Evolutionary conservation across 306 rosid species (phyloP).

Genomic region (Prunus padus): DNA sequence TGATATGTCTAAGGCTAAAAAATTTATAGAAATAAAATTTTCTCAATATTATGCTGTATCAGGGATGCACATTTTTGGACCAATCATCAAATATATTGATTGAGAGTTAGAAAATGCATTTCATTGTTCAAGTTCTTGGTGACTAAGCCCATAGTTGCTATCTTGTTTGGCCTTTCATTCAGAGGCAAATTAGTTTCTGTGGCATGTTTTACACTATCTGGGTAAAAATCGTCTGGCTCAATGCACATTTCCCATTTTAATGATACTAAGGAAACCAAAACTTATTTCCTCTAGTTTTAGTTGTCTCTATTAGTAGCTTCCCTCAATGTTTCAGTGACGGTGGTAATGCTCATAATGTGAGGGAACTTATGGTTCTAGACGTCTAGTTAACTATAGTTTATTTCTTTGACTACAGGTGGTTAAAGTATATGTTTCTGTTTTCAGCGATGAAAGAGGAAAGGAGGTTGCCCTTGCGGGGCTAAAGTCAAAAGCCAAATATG

Average conservation of each 20-base stretch:
- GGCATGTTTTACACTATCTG: background rate
- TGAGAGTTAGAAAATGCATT: background rate
- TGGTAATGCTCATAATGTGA: background rate
- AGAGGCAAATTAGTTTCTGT: background rate
- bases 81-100: background rate
- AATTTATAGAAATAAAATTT: background rate
- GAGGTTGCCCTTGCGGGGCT: constrained; percentile 87
- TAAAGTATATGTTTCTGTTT: constrained; percentile 86
- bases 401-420: constrained; percentile 51
- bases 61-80: background rate
- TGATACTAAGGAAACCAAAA: background rate
- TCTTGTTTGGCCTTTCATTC: constrained; percentile 10
- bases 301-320: background rate
- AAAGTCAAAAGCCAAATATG: constrained; percentile 88
- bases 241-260: background rate
- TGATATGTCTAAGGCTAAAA: background rate
- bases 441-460: constrained; percentile 92
- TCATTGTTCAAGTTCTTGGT: background rate
- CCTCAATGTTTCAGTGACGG: background rate
- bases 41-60: background rate
- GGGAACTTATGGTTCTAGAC: background rate
- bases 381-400: background rate
- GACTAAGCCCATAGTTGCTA: background rate
- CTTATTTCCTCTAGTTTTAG: background rate
- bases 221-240: background rate